Evolutionary conservation across 208 protist species (phyloP).

Genomic region (Vickermania spadyakhi): DNA sequence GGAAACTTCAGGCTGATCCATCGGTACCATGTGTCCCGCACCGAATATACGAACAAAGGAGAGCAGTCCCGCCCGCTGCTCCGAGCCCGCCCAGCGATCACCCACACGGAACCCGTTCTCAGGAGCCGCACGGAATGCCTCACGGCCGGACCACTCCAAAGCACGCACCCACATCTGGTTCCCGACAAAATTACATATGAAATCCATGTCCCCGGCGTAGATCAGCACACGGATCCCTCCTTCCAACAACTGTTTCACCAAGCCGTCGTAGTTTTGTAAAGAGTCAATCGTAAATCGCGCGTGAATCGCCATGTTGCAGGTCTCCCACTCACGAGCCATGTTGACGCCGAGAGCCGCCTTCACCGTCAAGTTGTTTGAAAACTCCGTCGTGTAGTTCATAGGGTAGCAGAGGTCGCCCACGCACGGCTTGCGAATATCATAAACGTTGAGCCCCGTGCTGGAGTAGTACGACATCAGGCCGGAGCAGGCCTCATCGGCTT

Average conservation of each 20-base stretch:
- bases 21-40: slow-evolving; percentile 86
- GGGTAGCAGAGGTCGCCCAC: slow-evolving; percentile 78
- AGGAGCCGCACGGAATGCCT: slow-evolving; percentile 31
- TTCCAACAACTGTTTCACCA: slow-evolving; percentile 45
- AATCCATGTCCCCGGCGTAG: slow-evolving; percentile 89
- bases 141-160: slow-evolving; percentile 65
- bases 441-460: slow-evolving; percentile 60
- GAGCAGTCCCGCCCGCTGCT: slow-evolving; percentile 27
- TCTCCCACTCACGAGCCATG: slow-evolving; percentile 21
- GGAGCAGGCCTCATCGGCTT: slow-evolving; percentile 19
- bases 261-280: slow-evolving; percentile 52
- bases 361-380: slow-evolving; percentile 46
- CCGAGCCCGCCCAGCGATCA: slow-evolving; percentile 16
- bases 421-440: slow-evolving; percentile 72
- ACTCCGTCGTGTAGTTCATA: slow-evolving; percentile 31
- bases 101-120: slow-evolving; percentile 20
- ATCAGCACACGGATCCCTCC: slow-evolving; percentile 75
- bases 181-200: slow-evolving; percentile 90
- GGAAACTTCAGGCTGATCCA: slow-evolving; percentile 63
- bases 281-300: slow-evolving; percentile 52
- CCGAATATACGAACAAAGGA: slow-evolving; percentile 75
- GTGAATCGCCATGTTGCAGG: slow-evolving; percentile 45
- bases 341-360: slow-evolving; percentile 45
- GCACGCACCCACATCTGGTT: slow-evolving; percentile 69
- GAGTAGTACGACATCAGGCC: slow-evolving; percentile 25